phyloP scores from a whole-genome alignment of 805 yeast species.

The Yamadazyma takamatsuzukensis region DNA sequence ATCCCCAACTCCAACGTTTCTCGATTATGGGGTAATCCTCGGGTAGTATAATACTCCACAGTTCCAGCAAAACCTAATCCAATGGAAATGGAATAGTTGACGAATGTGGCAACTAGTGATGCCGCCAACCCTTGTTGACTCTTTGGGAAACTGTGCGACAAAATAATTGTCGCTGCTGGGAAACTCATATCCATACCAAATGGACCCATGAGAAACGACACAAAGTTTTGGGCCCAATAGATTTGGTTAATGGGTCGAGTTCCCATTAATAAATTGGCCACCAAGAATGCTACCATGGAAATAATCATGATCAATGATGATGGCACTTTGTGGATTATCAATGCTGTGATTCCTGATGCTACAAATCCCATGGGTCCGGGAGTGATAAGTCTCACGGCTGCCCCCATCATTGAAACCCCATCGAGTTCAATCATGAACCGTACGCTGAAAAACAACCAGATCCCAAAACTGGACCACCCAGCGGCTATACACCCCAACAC shows the following conservation, averaged over 20 bases:
- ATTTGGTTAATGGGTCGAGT: constrained; percentile 56
- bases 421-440: constrained; percentile 33
- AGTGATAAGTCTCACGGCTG: constrained; percentile 21
- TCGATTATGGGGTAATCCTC: constrained; percentile 11
- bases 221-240: constrained; percentile 58
- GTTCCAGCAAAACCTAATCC: constrained; percentile 35
- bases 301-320: constrained; percentile 48
- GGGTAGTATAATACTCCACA: constrained; percentile 26
- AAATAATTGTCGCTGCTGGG: constrained; percentile 66
- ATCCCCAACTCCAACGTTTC: constrained; percentile 20
- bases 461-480: constrained; percentile 79
- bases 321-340: constrained; percentile 40
- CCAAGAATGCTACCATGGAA: constrained; percentile 51
- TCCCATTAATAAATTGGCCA: constrained; percentile 49
- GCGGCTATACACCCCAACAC: constrained; percentile 51
- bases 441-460: constrained; percentile 61
- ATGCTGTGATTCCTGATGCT: constrained; percentile 52
- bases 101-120: constrained; percentile 64
- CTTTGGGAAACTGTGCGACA: constrained; percentile 55
- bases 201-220: constrained; percentile 50
- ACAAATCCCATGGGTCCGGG: constrained; percentile 45
- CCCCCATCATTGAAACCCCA: constrained; percentile 18
- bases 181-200: constrained; percentile 80
- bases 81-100: constrained; percentile 56
- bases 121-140: constrained; percentile 77